Conservation (phyloP, 192 early-diverging fungal species). For the Coemansia sp. region DNA sequence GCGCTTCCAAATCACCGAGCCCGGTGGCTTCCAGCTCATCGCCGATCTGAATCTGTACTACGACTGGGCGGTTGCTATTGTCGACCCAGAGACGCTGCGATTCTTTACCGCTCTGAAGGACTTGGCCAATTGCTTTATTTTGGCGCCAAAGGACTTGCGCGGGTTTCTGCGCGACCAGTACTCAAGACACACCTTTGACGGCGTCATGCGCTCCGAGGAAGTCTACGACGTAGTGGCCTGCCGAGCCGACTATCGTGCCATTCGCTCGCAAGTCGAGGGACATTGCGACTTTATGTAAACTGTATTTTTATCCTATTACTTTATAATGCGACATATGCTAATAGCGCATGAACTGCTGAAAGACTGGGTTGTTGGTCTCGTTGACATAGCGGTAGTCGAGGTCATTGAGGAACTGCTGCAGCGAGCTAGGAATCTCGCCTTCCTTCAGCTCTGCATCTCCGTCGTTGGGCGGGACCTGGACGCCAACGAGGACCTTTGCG, state of each 20-base stretch:
- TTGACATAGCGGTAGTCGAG: slow-evolving; percentile 88
- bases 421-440: slow-evolving; percentile 44
- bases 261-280: slow-evolving; percentile 52
- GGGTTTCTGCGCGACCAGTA: slow-evolving; percentile 50
- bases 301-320: not conserved
- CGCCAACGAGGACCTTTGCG: slow-evolving; percentile 89
- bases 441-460: slow-evolving; percentile 23
- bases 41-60: slow-evolving; percentile 56
- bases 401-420: slow-evolving; percentile 79
- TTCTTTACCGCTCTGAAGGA: slow-evolving; percentile 57
- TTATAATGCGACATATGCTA: not conserved
- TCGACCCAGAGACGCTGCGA: slow-evolving; percentile 39
- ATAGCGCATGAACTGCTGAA: slow-evolving; percentile 77
- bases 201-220: slow-evolving; percentile 56
- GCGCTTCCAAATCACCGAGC: slow-evolving; percentile 74
- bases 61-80: slow-evolving; percentile 42
- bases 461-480: slow-evolving; percentile 81
- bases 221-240: slow-evolving; percentile 57
- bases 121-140: slow-evolving; percentile 54
- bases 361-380: slow-evolving; percentile 90
- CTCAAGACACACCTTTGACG: slow-evolving; percentile 52
- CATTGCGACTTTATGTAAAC: slow-evolving; percentile 58
- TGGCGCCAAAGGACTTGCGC: slow-evolving; percentile 51
- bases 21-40: slow-evolving; percentile 91
- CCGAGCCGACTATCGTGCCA: slow-evolving; percentile 53